These are phyloP conservation scores for Boletellus ananiceps DNA, from an alignment of 768 basidiomycete species.

Conservation along the genomic window DNA sequence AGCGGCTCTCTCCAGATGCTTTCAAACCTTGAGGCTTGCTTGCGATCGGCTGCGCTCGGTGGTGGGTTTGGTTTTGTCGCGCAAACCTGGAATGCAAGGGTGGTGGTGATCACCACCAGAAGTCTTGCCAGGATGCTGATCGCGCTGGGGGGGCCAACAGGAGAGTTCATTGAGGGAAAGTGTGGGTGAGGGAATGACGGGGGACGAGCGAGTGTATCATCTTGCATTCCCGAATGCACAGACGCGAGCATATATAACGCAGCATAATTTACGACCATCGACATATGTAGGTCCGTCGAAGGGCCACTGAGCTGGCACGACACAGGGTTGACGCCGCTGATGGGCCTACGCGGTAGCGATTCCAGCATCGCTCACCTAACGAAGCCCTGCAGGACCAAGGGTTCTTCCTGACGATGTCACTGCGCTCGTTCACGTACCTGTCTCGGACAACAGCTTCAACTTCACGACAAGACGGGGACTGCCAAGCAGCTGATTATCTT, in stretches of 20 bases:
- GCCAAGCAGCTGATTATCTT: too few species aligned
- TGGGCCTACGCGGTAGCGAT: too few species aligned
- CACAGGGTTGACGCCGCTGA: not conserved
- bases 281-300: not conserved
- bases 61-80: slow-evolving; percentile 7
- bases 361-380: too few species aligned
- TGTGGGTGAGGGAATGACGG: not conserved
- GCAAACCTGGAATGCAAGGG: slow-evolving; percentile 3
- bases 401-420: too few species aligned
- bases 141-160: not conserved
- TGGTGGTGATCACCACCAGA: not conserved
- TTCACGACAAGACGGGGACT: too few species aligned
- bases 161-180: not conserved
- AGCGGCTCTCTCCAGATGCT: not conserved
- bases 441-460: too few species aligned
- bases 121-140: slow-evolving; percentile 3
- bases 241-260: not conserved
- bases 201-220: not conserved
- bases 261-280: not conserved
- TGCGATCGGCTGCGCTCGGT: not conserved
- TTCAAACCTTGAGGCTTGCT: not conserved
- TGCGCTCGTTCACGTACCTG: too few species aligned
- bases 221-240: not conserved
- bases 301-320: not conserved
- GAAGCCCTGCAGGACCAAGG: too few species aligned